phyloP scores from a whole-genome alignment of 352 stramenopile species.

The Globisporangium cylindrosporum region DNA sequence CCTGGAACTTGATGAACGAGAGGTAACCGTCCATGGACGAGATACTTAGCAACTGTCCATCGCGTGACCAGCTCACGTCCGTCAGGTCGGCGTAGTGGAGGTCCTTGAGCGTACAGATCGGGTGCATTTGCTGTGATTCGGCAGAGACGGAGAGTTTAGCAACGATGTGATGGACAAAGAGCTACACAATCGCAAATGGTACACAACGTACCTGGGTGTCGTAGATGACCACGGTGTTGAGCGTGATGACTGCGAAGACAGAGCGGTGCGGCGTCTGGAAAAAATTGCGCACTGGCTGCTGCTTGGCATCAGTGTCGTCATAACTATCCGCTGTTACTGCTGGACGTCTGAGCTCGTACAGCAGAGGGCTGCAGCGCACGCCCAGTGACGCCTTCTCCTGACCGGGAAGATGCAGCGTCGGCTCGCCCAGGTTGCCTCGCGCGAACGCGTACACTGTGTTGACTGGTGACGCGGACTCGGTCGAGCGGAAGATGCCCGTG shows the following conservation, averaged over 20 bases:
- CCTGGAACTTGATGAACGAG: conserved; percentile 90
- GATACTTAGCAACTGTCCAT: conserved; percentile 91
- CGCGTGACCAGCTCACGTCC: conserved; percentile 89
- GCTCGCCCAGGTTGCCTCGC: conserved; percentile 89
- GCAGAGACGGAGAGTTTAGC: background rate
- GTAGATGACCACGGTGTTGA: conserved; percentile 94
- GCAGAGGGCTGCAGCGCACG: conserved; percentile 91
- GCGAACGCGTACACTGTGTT: conserved; percentile 95
- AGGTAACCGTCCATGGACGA: conserved; percentile 96
- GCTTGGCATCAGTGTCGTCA: background rate
- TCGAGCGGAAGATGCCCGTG: conserved; percentile 66
- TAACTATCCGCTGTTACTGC: background rate
- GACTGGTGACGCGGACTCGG: conserved; percentile 32
- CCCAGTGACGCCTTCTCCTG: conserved; percentile 92
- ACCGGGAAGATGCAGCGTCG: conserved; percentile 89
- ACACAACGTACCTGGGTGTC: conserved; percentile 82
- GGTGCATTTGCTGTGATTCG: conserved; percentile 52
- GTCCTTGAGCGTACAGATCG: conserved; percentile 87
- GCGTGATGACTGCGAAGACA: conserved; percentile 93
- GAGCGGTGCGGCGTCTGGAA: conserved; percentile 82
- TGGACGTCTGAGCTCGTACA: conserved; percentile 81
- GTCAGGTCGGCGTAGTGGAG: conserved; percentile 95
- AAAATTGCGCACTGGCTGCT: conserved; percentile 39
- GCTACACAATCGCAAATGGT: background rate
- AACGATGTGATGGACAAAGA: background rate